A percentile compares a stretch with the other conserved stretches of the same genome.
These are phyloP conservation scores for Tubosaeta brunneosetosa DNA, from an alignment of 768 basidiomycete genomes.

Conservation along the genomic window DNA sequence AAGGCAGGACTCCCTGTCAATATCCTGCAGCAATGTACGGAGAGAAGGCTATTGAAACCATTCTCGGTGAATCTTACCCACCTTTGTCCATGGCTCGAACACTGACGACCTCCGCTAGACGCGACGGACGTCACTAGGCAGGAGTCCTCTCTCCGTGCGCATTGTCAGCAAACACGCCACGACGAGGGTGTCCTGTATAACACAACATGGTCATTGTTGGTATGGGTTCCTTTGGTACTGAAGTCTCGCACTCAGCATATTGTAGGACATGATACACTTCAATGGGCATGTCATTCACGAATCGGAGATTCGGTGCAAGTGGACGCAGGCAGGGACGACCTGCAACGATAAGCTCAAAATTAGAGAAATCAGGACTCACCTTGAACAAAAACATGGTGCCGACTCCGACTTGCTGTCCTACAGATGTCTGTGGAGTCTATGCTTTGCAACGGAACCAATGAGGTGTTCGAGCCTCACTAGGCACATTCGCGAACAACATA, in stretches of 20 bases:
- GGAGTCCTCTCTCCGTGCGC: background rate
- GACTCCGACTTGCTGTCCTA: background rate
- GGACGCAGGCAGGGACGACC: background rate
- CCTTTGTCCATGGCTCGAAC: background rate
- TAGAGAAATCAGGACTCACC: background rate
- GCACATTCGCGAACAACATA: background rate
- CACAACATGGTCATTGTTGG: background rate
- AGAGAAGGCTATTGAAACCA: background rate
- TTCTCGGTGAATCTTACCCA: background rate
- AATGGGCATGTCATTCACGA: background rate
- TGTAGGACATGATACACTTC: background rate
- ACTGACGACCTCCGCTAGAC: background rate
- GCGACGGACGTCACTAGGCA: background rate
- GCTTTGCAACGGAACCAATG: background rate
- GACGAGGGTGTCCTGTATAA: background rate
- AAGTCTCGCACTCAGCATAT: background rate
- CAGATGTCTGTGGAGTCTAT: background rate
- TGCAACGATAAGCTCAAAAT: background rate
- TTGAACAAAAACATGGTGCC: background rate
- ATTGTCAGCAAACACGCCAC: no score
- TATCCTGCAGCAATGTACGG: background rate
- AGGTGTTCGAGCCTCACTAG: background rate
- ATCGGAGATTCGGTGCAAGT: background rate
- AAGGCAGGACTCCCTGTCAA: background rate
- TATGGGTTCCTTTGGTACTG: background rate